These are phyloP conservation scores for Fusarium floridanum DNA, from an alignment of 2,329 filamentous ascomycete species.

Conservation along the genomic window DNA sequence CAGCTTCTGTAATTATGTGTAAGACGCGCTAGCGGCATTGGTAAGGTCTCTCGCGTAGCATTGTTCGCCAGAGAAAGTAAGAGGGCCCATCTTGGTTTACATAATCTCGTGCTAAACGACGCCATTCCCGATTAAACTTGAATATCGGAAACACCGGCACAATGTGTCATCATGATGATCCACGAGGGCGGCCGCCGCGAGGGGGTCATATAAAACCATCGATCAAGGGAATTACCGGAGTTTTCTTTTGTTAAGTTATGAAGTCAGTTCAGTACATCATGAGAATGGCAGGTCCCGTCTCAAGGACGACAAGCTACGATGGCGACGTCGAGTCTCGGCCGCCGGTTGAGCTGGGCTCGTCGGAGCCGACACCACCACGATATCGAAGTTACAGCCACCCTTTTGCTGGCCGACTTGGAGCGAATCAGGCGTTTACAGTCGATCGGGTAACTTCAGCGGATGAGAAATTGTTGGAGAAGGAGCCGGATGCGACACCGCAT, in stretches of 20 bases:
- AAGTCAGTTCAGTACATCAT: neutral
- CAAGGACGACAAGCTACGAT: neutral
- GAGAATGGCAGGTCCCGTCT: neutral
- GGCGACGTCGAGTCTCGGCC: conserved; percentile 15
- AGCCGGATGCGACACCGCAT: conserved; percentile 57
- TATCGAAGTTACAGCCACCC: conserved; percentile 30
- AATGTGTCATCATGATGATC: conserved; percentile 2
- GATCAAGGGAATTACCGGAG: neutral
- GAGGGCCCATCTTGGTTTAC: neutral
- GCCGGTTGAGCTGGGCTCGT: neutral
- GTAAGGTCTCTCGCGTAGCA: conserved; percentile 10
- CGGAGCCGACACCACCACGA: neutral
- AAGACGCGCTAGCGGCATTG: conserved; percentile 16
- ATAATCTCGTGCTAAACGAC: neutral
- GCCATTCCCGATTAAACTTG: conserved; percentile 2
- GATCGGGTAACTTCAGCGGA: conserved; percentile 6
- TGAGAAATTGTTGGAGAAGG: conserved; percentile 41
- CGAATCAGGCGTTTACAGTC: conserved; percentile 31
- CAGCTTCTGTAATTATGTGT: conserved; percentile 33
- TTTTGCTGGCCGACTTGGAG: conserved; percentile 39
- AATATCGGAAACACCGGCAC: neutral
- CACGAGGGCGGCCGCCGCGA: neutral
- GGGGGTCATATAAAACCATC: neutral
- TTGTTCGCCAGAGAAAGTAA: neutral
- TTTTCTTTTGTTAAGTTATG: too few relatives aligned